Evolutionary conservation across 331 rosid species (phyloP).

Genomic region (Cydonia oblonga): DNA sequence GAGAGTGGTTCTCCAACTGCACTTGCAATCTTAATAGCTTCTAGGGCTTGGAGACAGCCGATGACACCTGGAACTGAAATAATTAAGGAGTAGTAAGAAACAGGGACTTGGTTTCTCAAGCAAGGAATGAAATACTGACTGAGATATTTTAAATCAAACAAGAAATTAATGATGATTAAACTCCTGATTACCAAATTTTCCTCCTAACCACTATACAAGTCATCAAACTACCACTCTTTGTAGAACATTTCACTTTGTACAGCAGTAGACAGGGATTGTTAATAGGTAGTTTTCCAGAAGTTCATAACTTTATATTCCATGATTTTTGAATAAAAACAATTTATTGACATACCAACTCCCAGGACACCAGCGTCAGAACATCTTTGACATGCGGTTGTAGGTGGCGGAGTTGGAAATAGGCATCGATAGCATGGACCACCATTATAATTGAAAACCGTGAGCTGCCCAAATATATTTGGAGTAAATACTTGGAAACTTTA

Average conservation of each 20-base stretch:
- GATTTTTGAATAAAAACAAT: not conserved
- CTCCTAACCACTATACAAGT: not conserved
- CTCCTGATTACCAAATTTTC: not conserved
- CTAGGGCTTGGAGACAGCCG: conserved; percentile 95
- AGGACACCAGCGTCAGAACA: conserved; percentile 91
- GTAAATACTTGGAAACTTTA: not conserved
- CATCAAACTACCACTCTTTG: not conserved
- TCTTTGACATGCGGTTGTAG: conserved; percentile 89
- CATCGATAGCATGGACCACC: conserved; percentile 93
- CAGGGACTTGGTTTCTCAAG: not conserved
- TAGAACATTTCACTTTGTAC: not conserved
- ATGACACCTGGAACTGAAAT: conserved; percentile 89
- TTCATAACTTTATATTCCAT: not conserved
- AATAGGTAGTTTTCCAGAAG: not conserved
- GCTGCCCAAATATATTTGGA: conserved; percentile 34
- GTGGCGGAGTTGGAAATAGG: conserved; percentile 90
- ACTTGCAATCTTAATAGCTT: conserved; percentile 86
- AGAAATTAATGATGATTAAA: not conserved
- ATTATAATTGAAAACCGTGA: conserved; percentile 72
- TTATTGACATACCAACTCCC: conserved; percentile 61
- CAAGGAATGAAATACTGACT: not conserved
- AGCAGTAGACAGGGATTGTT: not conserved
- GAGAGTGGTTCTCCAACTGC: conserved; percentile 78
- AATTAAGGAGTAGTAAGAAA: not conserved
- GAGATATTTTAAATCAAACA: not conserved